A percentile compares a stretch with the other conserved stretches of the same genome.
Conservation (phyloP, 306 rosid genomes). For the Trifolium subterraneum region DNA sequence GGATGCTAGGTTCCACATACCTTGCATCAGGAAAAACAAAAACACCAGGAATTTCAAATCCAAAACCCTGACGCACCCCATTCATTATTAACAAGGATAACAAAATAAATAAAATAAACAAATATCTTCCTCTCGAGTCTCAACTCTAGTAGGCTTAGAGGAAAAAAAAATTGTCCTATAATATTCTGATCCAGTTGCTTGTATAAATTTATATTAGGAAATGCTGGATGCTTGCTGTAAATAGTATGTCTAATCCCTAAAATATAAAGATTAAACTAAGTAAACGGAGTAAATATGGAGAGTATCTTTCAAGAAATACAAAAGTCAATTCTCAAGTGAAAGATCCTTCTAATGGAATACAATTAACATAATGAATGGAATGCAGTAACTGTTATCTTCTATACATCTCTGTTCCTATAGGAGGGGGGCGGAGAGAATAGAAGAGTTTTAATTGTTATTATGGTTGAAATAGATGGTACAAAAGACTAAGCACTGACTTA, state of each 20-base stretch:
- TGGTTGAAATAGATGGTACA: neutral
- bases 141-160: conserved; percentile 31
- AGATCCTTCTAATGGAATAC: conserved; percentile 1
- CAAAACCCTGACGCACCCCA: conserved; percentile 34
- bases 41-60: conserved; percentile 35
- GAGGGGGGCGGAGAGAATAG: too few species aligned
- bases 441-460: neutral
- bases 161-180: conserved; percentile 8
- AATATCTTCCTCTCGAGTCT: conserved; percentile 6
- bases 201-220: neutral
- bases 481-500: neutral
- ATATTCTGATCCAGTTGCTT: neutral
- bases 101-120: neutral
- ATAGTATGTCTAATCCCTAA: conserved; percentile 4
- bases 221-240: neutral
- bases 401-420: too few species aligned
- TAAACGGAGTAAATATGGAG: too few species aligned
- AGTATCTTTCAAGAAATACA: too few species aligned
- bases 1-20: conserved; percentile 89
- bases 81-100: conserved; percentile 30
- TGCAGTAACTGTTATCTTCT: too few species aligned
- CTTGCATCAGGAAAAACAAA: conserved; percentile 56
- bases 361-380: neutral
- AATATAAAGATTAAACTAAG: too few species aligned
- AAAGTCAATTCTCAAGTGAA: conserved; percentile 4